Percentiles rank a stretch among this genome's conserved stretches.
Evolutionary conservation across 345 rosid species (phyloP).

Genomic region (Leavenworthia alabamica): DNA sequence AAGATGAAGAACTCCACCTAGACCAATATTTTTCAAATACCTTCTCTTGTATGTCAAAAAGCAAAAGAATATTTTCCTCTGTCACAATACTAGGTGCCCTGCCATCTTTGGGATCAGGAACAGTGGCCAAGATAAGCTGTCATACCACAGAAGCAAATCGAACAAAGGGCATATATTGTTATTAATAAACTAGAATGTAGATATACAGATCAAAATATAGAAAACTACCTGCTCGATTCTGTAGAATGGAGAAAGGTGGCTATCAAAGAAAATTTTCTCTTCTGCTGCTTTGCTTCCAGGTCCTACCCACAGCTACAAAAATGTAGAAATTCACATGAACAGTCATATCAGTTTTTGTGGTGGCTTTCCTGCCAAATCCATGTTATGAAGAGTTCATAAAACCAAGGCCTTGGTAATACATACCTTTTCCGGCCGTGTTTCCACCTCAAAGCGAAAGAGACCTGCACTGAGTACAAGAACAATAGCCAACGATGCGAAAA

Average conservation of each 20-base stretch:
- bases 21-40: slow-evolving; percentile 31
- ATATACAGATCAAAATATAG: slow-evolving; percentile 6
- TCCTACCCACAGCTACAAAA: slow-evolving; percentile 95
- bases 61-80: slow-evolving; percentile 75
- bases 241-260: slow-evolving; percentile 91
- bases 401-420: neutral
- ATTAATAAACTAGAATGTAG: neutral
- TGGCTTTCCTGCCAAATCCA: slow-evolving; percentile 13
- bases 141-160: slow-evolving; percentile 14
- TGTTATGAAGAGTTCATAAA: slow-evolving; percentile 7
- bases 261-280: slow-evolving; percentile 87
- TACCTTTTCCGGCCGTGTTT: slow-evolving; percentile 96
- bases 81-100: slow-evolving; percentile 63
- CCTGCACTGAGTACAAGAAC: slow-evolving; percentile 71
- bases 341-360: neutral
- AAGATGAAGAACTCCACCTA: slow-evolving; percentile 4
- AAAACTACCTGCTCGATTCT: slow-evolving; percentile 89
- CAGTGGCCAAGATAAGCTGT: slow-evolving; percentile 82
- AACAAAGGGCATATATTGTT: slow-evolving; percentile 11
- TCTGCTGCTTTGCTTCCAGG: slow-evolving; percentile 84
- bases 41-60: slow-evolving; percentile 91
- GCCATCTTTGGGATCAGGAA: slow-evolving; percentile 51
- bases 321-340: slow-evolving; percentile 6
- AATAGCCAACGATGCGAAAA: slow-evolving; percentile 57
- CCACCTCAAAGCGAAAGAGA: slow-evolving; percentile 64